Base-by-base conservation (phyloP, 2,329 filamentous ascomycete genomes). In the Endothia cerciana region DNA sequence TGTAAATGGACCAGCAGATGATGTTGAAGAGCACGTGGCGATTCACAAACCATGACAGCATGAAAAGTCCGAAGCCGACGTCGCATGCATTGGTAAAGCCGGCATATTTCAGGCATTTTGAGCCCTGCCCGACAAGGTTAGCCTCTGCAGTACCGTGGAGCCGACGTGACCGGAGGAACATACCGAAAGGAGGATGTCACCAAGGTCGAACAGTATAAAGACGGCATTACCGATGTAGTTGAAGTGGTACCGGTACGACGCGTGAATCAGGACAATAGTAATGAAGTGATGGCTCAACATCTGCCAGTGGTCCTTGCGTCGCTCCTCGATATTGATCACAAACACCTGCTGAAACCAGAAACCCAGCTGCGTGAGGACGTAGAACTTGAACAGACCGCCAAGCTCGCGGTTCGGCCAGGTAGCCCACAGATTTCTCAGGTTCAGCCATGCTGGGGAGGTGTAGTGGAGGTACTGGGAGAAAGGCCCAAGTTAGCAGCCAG, bases 251-350 rank as follows among this genome's bases (percentile, higher is more conserved):
- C 89, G 87, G 77, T 98, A 98, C 70, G 91, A 94, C 40, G 89
- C 85, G 65, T 89, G 88, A 70, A 99, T 89, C 55, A 99, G 87
- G 5, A 83, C 82, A 73, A 89, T 92, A 25, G 95, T 99, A 75
- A 98, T 89, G 75, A 97, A 87, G 80, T 99, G 95, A 77, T 98
- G 95, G 22, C 88, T 90, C 71, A 98, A 88, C 95, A 98, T 98
- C 78, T 98, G 94, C 81, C 88, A 91, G 78, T 97, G 91, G 73
- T 99, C 95, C 80, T 98, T 98, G 73, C 95, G 87, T 70, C 91
- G 88, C 79, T 96, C 92, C 79, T 99, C 95, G 67, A 98, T 93
- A 78, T 97, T 91, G 76, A 98, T 92, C 65, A 97, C 92, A 40
- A 97, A 82, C 70, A 98, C 91, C 79, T 97, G 94, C 80, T 98